Conservation (phyloP, 2,329 filamentous ascomycete species). For the Cytospora piceae region DNA sequence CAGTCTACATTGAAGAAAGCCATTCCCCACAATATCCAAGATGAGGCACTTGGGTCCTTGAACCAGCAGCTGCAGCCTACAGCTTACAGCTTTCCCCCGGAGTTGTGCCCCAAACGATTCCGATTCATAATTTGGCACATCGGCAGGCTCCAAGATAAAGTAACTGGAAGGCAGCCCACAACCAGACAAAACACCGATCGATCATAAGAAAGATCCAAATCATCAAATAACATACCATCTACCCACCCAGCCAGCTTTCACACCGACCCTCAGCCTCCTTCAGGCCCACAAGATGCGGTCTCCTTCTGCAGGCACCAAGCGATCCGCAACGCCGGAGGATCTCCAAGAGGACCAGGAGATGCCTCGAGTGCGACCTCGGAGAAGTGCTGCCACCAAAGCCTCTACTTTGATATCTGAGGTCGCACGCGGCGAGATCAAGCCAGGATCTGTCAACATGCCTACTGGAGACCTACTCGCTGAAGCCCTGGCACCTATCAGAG, state of each 20-base stretch:
- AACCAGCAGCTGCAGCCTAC: slow-evolving; percentile 3
- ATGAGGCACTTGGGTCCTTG: not conserved
- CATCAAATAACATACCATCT: not conserved
- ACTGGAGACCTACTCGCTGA: slow-evolving; percentile 49
- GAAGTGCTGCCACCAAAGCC: slow-evolving; percentile 27
- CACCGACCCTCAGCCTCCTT: not conserved
- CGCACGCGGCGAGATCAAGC: slow-evolving; percentile 32
- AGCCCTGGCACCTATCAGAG: slow-evolving; percentile 51
- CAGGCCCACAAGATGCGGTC: not conserved
- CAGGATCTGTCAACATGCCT: slow-evolving; percentile 34
- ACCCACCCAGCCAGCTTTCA: not conserved
- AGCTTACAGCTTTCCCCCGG: not conserved
- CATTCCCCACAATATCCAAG: not conserved
- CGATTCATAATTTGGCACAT: not conserved
- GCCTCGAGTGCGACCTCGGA: slow-evolving; percentile 3
- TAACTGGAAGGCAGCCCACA: not conserved
- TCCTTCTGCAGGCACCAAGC: slow-evolving; percentile 6
- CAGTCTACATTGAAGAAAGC: not conserved
- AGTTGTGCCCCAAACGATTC: not conserved
- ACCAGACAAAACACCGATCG: not conserved
- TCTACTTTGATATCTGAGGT: slow-evolving; percentile 10
- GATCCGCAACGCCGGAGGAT: slow-evolving; percentile 6
- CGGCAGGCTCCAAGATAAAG: not conserved
- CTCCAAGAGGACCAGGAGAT: slow-evolving; percentile 5
- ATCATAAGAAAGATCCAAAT: not conserved